Conservation (phyloP, 192 early-diverging fungal genomes). For the Coemansia sp. region DNA sequence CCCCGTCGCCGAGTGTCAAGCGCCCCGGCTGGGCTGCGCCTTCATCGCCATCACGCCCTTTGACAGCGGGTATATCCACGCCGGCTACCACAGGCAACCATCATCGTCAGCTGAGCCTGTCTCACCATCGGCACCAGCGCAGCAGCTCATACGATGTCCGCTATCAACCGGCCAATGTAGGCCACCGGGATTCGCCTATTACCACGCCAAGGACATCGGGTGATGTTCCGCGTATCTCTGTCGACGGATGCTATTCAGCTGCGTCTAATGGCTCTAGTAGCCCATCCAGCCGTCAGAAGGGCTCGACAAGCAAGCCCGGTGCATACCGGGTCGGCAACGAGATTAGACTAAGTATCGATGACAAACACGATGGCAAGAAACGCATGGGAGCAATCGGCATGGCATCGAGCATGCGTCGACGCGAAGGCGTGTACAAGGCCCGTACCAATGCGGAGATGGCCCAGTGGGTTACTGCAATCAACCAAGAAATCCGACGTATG, state of each 20-base stretch:
- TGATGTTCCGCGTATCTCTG: conserved; percentile 14
- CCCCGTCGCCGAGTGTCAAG: background rate
- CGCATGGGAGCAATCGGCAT: conserved; percentile 23
- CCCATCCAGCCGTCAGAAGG: conserved; percentile 10
- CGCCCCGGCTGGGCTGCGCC: background rate
- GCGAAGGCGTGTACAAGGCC: conserved; percentile 48
- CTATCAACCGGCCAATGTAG: background rate
- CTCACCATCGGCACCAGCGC: conserved; percentile 10
- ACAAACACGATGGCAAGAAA: conserved; percentile 13
- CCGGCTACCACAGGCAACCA: background rate
- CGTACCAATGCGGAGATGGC: conserved; percentile 53
- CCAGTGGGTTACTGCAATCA: conserved; percentile 55
- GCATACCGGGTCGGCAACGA: conserved; percentile 33
- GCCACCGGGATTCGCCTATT: background rate
- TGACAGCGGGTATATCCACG: background rate
- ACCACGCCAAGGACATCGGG: conserved; percentile 7
- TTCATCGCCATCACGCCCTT: background rate
- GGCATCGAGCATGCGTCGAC: conserved; percentile 29
- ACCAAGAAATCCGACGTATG: conserved; percentile 56
- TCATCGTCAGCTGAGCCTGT: background rate
- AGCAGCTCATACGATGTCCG: conserved; percentile 9
- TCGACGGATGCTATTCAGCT: conserved; percentile 29
- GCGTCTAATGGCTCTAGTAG: conserved; percentile 23
- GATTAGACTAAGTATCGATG: conserved; percentile 25
- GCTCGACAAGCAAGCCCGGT: conserved; percentile 20